Conservation (phyloP, 139 green algal genomes). For the Micractinium sp. region DNA sequence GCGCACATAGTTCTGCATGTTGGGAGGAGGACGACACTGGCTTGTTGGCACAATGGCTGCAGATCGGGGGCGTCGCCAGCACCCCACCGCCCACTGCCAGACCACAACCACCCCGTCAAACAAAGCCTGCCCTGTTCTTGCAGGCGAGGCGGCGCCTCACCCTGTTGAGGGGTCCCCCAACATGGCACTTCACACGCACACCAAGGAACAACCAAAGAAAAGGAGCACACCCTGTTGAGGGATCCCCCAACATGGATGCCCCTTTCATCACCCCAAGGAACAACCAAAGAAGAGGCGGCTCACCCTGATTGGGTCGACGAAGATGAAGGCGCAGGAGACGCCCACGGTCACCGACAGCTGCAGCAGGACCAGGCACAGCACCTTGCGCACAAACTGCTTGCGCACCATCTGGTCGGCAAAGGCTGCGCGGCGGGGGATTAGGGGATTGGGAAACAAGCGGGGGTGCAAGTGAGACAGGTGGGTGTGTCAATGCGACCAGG, state of each 20-base stretch:
- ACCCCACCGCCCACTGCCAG: too few species aligned
- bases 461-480: not conserved
- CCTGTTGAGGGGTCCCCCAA: not conserved
- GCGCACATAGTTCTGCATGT: constrained; percentile 22
- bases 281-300: not conserved
- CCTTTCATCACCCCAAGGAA: too few species aligned
- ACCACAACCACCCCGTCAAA: not conserved
- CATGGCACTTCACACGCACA: too few species aligned
- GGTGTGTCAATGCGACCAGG: too few species aligned
- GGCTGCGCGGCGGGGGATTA: not conserved
- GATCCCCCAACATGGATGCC: too few species aligned
- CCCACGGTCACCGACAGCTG: constrained; percentile 64
- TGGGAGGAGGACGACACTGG: not conserved
- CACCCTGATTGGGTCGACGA: constrained; percentile 56
- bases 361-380: constrained; percentile 54
- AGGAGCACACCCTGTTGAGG: not conserved
- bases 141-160: not conserved
- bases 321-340: constrained; percentile 58
- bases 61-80: too few species aligned
- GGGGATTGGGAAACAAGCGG: not conserved
- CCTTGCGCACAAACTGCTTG: constrained; percentile 67
- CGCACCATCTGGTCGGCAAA: constrained; percentile 56
- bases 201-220: too few species aligned
- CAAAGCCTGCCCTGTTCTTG: not conserved
- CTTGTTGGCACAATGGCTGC: not conserved